Evolutionary conservation across 2,329 filamentous ascomycete species (phyloP).

Genomic region (Aureobasidium leucospermi): DNA sequence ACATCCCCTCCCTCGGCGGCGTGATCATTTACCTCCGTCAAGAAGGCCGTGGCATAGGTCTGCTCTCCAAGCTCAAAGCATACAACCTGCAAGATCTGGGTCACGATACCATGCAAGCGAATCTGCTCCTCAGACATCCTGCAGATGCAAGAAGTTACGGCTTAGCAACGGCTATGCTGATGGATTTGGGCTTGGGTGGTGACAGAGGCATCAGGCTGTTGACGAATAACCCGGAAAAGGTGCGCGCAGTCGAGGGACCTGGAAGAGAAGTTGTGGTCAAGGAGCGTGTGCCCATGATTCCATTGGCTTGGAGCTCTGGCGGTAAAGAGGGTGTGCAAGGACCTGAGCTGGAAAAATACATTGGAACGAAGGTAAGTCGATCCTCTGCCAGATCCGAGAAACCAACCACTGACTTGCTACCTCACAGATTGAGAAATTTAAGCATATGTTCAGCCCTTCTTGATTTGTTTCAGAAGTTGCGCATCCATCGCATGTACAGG

Average conservation of each 20-base stretch:
- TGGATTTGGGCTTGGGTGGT: constrained; percentile 66
- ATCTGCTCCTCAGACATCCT: constrained; percentile 80
- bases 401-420: constrained; percentile 16
- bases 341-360: constrained; percentile 84
- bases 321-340: constrained; percentile 73
- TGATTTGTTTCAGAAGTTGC: background rate
- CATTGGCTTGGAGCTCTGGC: constrained; percentile 79
- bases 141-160: constrained; percentile 94
- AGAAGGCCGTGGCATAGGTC: constrained; percentile 89
- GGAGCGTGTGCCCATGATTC: constrained; percentile 92
- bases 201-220: constrained; percentile 70
- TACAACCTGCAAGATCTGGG: constrained; percentile 97
- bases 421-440: constrained; percentile 45
- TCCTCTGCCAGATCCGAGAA: background rate
- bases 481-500: background rate
- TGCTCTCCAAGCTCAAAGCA: constrained; percentile 93
- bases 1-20: constrained; percentile 50
- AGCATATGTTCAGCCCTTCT: constrained; percentile 39
- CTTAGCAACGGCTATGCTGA: constrained; percentile 88
- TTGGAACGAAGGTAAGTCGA: constrained; percentile 77
- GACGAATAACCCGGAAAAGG: constrained; percentile 97
- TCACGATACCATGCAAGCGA: constrained; percentile 96
- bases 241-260: constrained; percentile 86
- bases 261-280: constrained; percentile 79
- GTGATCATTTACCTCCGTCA: constrained; percentile 95